A percentile compares a stretch with the other conserved stretches of the same genome.
Conservation (phyloP, 257 asterid genomes). For the Fraxinus pennsylvanica region DNA sequence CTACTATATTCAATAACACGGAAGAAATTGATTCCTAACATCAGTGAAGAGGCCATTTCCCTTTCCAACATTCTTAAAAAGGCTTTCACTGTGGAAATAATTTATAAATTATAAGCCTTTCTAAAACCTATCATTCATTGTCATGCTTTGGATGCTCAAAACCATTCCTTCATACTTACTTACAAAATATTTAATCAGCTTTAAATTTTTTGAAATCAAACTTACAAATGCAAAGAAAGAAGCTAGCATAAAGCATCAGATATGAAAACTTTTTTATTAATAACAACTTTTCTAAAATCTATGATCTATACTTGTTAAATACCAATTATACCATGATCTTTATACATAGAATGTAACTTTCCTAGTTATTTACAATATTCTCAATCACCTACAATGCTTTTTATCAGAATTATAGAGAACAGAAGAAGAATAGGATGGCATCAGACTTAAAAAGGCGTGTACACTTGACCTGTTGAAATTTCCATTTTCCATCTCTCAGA, state of each 20-base stretch:
- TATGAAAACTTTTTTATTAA: not conserved
- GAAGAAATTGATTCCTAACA: not conserved
- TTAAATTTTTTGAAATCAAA: not conserved
- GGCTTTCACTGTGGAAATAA: not conserved
- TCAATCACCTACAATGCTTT: not conserved
- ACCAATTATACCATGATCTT: not conserved
- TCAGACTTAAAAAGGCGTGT: not conserved
- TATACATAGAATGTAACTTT: not conserved
- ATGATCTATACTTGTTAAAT: not conserved
- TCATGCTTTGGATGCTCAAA: not conserved
- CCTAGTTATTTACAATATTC: not conserved
- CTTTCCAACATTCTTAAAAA: not conserved
- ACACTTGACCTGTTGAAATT: not conserved
- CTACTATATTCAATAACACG: not conserved
- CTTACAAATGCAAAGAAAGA: not conserved
- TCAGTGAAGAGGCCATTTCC: not conserved
- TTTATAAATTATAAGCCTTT: not conserved
- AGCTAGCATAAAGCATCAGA: not conserved
- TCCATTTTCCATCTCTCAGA: not conserved
- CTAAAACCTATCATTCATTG: not conserved
- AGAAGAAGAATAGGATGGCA: not conserved
- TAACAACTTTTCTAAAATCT: not conserved
- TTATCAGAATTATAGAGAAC: not conserved
- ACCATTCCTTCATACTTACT: not conserved
- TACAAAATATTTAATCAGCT: not conserved